Evolutionary conservation across 257 asterid species (phyloP).

Genomic region (Forsythia viridissima): DNA sequence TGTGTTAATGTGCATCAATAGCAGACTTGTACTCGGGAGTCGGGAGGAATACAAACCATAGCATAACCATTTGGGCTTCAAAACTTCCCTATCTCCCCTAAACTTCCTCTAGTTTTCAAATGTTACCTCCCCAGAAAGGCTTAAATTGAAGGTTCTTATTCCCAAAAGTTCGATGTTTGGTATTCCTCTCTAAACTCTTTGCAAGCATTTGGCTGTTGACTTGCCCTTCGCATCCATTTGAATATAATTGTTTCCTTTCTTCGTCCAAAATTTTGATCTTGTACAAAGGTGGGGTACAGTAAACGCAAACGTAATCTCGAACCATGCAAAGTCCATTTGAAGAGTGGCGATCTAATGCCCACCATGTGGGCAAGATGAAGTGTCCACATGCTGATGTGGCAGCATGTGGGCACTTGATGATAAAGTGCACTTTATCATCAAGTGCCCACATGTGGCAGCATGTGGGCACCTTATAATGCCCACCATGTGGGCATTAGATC

Average conservation of each 20-base stretch:
- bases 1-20: background rate
- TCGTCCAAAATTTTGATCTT: background rate
- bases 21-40: background rate
- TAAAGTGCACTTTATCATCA: no score
- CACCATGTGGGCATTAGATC: no score
- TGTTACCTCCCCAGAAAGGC: background rate
- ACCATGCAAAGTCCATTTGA: background rate
- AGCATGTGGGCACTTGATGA: no score
- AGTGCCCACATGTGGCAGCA: no score
- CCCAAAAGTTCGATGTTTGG: background rate
- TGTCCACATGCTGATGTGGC: no score
- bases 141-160: background rate
- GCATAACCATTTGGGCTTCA: background rate
- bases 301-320: background rate
- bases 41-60: background rate
- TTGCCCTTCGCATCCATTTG: background rate
- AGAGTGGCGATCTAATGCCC: no score
- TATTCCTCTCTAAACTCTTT: background rate
- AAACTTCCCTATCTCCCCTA: background rate
- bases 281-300: background rate
- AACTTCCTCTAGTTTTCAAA: background rate
- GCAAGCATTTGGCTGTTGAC: background rate
- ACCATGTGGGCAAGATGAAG: no score
- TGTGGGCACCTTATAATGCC: no score
- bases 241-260: background rate